A percentile compares a stretch with the other conserved stretches of the same genome.
Conservation (phyloP, 805 yeast species). For the Saturnispora sekii region DNA sequence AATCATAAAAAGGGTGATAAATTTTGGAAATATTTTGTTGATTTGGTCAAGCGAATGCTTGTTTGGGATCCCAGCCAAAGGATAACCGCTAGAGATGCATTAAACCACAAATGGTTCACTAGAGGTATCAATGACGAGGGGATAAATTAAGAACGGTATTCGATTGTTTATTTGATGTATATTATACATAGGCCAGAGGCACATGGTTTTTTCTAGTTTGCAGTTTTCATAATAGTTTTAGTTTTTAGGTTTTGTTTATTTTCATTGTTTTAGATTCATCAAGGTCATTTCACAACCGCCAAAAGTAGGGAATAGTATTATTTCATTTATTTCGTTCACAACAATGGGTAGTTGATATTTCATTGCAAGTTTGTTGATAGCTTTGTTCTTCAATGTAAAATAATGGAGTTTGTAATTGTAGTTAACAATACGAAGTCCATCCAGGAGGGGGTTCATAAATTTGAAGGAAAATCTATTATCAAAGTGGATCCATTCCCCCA, state of each 20-base stretch:
- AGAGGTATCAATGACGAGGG: slow-evolving; percentile 53
- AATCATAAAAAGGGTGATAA: slow-evolving; percentile 43
- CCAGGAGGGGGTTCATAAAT: neutral
- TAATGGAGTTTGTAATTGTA: slow-evolving; percentile 5
- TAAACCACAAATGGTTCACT: slow-evolving; percentile 67
- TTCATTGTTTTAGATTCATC: neutral
- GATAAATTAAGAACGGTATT: neutral
- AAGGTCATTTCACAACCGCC: neutral
- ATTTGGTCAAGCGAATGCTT: slow-evolving; percentile 39
- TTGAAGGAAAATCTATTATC: slow-evolving; percentile 6
- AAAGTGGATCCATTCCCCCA: neutral
- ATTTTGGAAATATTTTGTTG: slow-evolving; percentile 72
- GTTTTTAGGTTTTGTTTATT: neutral
- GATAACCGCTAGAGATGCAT: slow-evolving; percentile 44
- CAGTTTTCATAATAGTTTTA: neutral
- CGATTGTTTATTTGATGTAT: neutral
- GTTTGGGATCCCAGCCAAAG: slow-evolving; percentile 42
- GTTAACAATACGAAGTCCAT: neutral
- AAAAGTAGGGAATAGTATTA: slow-evolving; percentile 4
- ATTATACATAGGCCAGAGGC: neutral
- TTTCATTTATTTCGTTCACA: neutral
- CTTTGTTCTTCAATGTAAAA: neutral
- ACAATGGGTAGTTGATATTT: slow-evolving; percentile 4
- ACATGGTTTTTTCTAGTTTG: too few species aligned
- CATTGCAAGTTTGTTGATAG: slow-evolving; percentile 1